Percentiles rank a stretch among this genome's conserved stretches.
These are phyloP conservation scores for Marasmius fiardii DNA, from an alignment of 1,284 basidiomycete species.

Conservation along the genomic window DNA sequence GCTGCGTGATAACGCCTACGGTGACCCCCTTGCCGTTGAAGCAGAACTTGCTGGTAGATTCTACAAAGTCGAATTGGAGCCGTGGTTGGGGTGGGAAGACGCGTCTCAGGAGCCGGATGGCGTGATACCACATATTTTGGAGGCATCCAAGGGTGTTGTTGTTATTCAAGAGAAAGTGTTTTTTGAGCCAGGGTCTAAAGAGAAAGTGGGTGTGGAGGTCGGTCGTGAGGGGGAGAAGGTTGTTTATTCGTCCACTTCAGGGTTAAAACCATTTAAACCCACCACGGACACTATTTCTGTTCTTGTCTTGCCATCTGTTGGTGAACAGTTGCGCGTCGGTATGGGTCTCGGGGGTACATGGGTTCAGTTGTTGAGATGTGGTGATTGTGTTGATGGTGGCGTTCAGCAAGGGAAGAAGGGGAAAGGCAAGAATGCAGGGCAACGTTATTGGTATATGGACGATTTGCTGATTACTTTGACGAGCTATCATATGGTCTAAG, in stretches of 20 bases:
- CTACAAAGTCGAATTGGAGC: slow-evolving; percentile 1
- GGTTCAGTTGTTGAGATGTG: slow-evolving; percentile 10
- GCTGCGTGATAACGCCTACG: background rate
- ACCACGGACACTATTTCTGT: slow-evolving; percentile 7
- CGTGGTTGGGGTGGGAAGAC: slow-evolving; percentile 6
- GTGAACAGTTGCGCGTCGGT: slow-evolving; percentile 5
- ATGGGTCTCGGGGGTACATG: slow-evolving; percentile 14
- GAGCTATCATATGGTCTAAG: slow-evolving; percentile 10
- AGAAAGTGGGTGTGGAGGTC: slow-evolving; percentile 4
- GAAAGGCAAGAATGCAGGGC: background rate
- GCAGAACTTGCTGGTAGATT: background rate
- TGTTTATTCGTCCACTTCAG: slow-evolving; percentile 5
- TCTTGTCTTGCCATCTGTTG: slow-evolving; percentile 5
- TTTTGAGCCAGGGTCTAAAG: background rate
- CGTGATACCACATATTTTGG: background rate
- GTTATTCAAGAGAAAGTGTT: background rate
- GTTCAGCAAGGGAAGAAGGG: background rate
- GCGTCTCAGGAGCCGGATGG: background rate
- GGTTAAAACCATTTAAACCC: slow-evolving; percentile 8
- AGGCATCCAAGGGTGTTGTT: slow-evolving; percentile 2
- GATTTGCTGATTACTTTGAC: slow-evolving; percentile 9
- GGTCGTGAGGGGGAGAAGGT: background rate
- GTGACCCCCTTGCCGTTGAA: background rate
- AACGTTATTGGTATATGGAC: slow-evolving; percentile 11
- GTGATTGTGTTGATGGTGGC: background rate